phyloP scores from a whole-genome alignment of 345 rosid species.

The Eucalyptus virginea region DNA sequence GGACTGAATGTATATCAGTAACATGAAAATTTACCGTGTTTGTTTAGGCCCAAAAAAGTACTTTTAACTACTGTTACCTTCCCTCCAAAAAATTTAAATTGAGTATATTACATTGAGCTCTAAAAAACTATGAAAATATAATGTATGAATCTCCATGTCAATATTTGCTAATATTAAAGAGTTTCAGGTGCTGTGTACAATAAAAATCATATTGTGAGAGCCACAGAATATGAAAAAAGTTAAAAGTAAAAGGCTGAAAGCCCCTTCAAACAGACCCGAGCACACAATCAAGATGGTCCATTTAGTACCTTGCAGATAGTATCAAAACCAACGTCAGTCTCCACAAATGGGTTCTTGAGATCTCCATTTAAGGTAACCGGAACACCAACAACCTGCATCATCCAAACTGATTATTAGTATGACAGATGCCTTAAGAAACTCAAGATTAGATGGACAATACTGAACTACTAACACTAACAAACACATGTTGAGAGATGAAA shows the following conservation, averaged over 20 bases:
- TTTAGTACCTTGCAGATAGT: slow-evolving; percentile 82
- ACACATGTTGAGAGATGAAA: not conserved
- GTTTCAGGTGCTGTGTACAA: not conserved
- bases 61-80: not conserved
- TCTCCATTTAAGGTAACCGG: slow-evolving; percentile 98
- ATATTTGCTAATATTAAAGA: not conserved
- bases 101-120: not conserved
- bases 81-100: not conserved
- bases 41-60: not conserved
- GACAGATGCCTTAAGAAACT: not conserved
- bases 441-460: not conserved
- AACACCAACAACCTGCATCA: slow-evolving; percentile 81
- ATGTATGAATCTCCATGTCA: not conserved
- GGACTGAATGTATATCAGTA: not conserved
- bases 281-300: not conserved
- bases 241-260: not conserved
- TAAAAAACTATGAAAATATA: not conserved
- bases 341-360: slow-evolving; percentile 95
- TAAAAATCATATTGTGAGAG: not conserved
- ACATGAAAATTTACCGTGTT: not conserved
- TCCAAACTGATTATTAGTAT: not conserved
- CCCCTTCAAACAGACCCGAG: not conserved
- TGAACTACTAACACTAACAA: not conserved
- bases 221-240: not conserved
- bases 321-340: slow-evolving; percentile 96